Base-by-base conservation (phyloP, 225 moss, liverwort and hornwort species). In the Anthoceros angustus region DNA sequence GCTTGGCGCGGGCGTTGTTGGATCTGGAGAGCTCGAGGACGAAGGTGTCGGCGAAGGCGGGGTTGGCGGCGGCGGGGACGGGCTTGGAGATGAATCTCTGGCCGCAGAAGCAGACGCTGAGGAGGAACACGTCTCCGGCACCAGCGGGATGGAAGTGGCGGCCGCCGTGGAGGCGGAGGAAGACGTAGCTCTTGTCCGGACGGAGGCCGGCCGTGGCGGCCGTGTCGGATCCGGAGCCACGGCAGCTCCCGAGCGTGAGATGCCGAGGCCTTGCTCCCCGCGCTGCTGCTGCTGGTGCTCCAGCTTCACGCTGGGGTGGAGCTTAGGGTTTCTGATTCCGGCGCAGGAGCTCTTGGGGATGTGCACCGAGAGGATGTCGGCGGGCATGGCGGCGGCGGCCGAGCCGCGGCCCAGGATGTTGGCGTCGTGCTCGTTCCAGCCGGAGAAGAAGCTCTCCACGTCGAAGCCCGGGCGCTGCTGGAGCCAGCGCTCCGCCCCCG, bases 311-410 rank as follows among this genome's bases (percentile, higher is more conserved):
- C 49, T 50, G 16, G 49, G 7, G 20, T 50, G 49, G 49, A 50
- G 16, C 20, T 50, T 50, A 20, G 49, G 15, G 49, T 16, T 16
- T 5, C 49, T 14, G 16, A 16, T 5, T 50, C 49, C 49, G 6
- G 49, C 49, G 23, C 65, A 38, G 65, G 65, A 66, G 39, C 39
- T 66, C 10, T 41, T 40, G 40, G 65, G 65, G 65, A 66, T 41
- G 2, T 38, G 65, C 38, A 40, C 39, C n/a, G 65, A 50, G 16
- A 50, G 49, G 16, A 50, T 14, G 5, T 50, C 49, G 16, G 20
- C 49, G 16, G 49, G 49, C 49, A 14, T 50, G n/a, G n/a, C n/a
- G n/a, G n/a, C n/a, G 16, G 49, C 16, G 49, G 16, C 49, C 7
- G 49, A 5, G 49, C 10, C 14, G 20, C 49, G 15, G 49, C 49